Percentiles rank a stretch among this genome's conserved stretches.
Evolutionary conservation across 306 rosid species (phyloP).

Genomic region (Crotalaria pallida): DNA sequence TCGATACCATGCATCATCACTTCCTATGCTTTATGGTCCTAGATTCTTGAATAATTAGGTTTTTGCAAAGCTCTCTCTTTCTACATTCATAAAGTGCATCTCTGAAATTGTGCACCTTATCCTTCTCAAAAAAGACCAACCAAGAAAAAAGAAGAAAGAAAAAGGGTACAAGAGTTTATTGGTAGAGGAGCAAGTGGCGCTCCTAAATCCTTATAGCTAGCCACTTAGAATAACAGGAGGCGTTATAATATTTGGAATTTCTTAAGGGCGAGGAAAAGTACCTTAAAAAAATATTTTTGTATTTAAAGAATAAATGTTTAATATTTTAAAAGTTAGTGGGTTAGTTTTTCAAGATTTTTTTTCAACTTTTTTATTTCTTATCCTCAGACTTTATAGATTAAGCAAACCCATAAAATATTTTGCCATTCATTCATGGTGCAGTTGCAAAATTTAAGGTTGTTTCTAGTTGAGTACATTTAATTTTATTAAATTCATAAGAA

Average conservation of each 20-base stretch:
- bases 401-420: too few species aligned
- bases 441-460: conserved; percentile 8
- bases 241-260: too few species aligned
- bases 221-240: not conserved
- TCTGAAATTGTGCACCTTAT: conserved; percentile 22
- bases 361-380: too few species aligned
- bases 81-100: conserved; percentile 28
- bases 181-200: conserved; percentile 19
- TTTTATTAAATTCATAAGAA: too few species aligned
- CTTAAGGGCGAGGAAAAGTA: too few species aligned
- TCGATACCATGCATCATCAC: conserved; percentile 6
- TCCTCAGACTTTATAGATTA: too few species aligned
- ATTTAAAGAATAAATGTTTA: too few species aligned
- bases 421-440: not conserved
- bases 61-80: conserved; percentile 12
- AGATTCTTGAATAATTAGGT: conserved; percentile 26
- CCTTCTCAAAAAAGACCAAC: conserved; percentile 28
- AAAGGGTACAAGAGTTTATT: not conserved
- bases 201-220: not conserved
- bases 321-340: too few species aligned
- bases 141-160: conserved; percentile 5
- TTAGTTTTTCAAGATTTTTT: too few species aligned
- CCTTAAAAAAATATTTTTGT: too few species aligned
- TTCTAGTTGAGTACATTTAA: too few species aligned
- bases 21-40: conserved; percentile 30